Base-by-base conservation (phyloP, 2,329 filamentous ascomycete species). In the Diaporthe ilicicola region DNA sequence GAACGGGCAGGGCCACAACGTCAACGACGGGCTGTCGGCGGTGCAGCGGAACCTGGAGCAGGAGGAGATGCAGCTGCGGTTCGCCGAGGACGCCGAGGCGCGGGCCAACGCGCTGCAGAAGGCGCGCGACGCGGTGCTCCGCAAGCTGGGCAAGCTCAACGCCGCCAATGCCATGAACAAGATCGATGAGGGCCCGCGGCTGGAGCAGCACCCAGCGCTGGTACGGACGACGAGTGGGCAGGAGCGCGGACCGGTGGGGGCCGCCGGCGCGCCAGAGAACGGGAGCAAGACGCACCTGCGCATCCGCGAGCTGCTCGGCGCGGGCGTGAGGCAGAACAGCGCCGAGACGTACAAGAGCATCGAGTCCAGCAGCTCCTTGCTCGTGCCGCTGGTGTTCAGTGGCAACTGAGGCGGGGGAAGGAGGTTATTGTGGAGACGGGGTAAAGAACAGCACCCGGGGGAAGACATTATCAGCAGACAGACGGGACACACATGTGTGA, bases 361-460 rank as follows among this genome's bases (percentile, higher is more conserved):
- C 77, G 88, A 89, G 72, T 88, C 85, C 27, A 73, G 69, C 74
- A 83, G 82, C 76, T 86, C 84, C 62, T 83, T 84, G 22, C 75
- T 89, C 75, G 89, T 91, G 73, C 89, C 89, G 73, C 80, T 91
- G 76, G 87, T 91, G 79, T 89, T 91, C 70, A 89, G 85, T 77
- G 82, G 85, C 54, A 78, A 75, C n/a, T 81, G 73, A 77, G 39
- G 24, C n/a, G 19, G 24, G 7, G 9, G 15, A 44, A 19, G 42
- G 4, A 1, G n/a, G 4, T 13, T 55, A 46, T 8, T 10, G 27
- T 1, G 34, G 29, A 50, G 53, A 68, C 19, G 42, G 55, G 53
- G 32, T 17, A 34, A 34, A 10, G 34, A 55, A 54, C 65, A 56
- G 65, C 34, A 37, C 46, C 50, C 44, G 34, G 42, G 39, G 64